Evolutionary conservation across 148 eudicot genomes (phyloP), one percentile per base, ranked within the genome.

Genomic region (Fallopia convolvulus): DNA sequence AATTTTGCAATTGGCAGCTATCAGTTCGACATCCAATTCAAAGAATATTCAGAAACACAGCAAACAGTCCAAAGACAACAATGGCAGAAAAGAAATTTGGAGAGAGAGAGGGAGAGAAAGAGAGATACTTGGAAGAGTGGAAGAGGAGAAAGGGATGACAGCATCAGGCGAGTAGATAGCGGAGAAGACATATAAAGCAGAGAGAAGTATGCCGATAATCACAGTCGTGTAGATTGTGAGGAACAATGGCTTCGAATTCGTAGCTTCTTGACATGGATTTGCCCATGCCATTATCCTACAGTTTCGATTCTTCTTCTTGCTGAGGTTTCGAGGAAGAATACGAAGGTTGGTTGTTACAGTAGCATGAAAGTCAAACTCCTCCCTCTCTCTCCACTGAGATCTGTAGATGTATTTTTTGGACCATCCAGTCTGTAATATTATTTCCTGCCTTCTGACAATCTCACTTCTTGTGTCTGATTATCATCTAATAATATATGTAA

Each of bases 221-320:
- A 92, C 87, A 12, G 91, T 84, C 36, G 85, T 93, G 77, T 94
- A 94, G 72, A 94, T 83, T 76, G 96, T 90, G 11, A 87, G 0
- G 75, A 92, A 92, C 80, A 94, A 76, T 76, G 97, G 98, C 92
- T 83, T 92, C 30, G 96, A 89, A 36, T 79, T 90, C 3, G 90
- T 84, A 9, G 78, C 79, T 48, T 88, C 97, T 71, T 83, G 82
- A 47, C 82, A 82, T 66, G 84, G 84, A 80, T 75, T 86, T 65
- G 30, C 66, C 95, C 82, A 82, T 78, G 85, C 89, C 95, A 89
- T 89, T 65, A 53, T 17, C 36, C 72, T 40, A 14, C 61, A 48
- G 17, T 33, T 68, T 5, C 72, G 9, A 68, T 13, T 4, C 10
- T 7, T 13, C 4, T 17, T 50, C 5, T 50, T 50, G 32, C 36